Percentiles rank a stretch among this genome's conserved stretches.
Evolutionary conservation across 2,329 filamentous ascomycete genomes (phyloP).

Genomic region (Diplodia corticola): DNA sequence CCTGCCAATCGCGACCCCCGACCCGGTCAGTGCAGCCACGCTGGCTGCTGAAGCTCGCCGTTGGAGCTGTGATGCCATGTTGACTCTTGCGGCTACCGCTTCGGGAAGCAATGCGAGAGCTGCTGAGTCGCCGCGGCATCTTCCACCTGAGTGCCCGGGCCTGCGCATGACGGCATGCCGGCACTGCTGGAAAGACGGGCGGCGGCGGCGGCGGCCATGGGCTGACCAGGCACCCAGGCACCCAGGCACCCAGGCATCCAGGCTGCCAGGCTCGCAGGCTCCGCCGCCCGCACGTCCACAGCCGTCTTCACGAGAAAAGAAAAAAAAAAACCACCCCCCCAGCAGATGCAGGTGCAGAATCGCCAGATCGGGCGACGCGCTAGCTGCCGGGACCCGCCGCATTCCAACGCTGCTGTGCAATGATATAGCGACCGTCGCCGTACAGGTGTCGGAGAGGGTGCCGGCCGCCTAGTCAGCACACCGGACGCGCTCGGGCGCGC

Average conservation of each 20-base stretch:
- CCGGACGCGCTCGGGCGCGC: constrained; percentile 3
- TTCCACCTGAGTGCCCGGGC: constrained; percentile 4
- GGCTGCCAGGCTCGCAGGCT: too few species aligned
- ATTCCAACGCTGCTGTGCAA: not conserved
- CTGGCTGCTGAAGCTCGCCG: not conserved
- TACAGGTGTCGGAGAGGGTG: not conserved
- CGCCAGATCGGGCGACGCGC: constrained; percentile 7
- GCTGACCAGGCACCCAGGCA: too few species aligned
- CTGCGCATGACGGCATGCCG: constrained; percentile 9
- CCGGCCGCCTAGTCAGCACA: not conserved
- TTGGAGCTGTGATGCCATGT: constrained; percentile 6
- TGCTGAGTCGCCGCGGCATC: constrained; percentile 6
- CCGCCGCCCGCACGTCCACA: not conserved
- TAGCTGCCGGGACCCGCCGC: constrained; percentile 9
- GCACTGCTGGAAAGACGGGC: not conserved
- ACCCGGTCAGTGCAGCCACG: constrained; percentile 11
- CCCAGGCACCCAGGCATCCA: too few species aligned
- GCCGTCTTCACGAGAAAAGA: constrained; percentile 4
- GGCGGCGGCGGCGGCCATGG: too few species aligned
- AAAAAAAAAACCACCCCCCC: too few species aligned
- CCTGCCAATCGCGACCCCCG: constrained; percentile 7
- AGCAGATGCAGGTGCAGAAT: constrained; percentile 14
- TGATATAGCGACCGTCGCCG: not conserved
- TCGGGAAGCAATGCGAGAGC: constrained; percentile 13
- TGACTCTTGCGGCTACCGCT: constrained; percentile 8